A percentile compares a stretch with the other conserved stretches of the same genome.
These are phyloP conservation scores for Cladophialophora carrionii DNA, from an alignment of 2,329 filamentous ascomycete genomes.

Conservation along the genomic window DNA sequence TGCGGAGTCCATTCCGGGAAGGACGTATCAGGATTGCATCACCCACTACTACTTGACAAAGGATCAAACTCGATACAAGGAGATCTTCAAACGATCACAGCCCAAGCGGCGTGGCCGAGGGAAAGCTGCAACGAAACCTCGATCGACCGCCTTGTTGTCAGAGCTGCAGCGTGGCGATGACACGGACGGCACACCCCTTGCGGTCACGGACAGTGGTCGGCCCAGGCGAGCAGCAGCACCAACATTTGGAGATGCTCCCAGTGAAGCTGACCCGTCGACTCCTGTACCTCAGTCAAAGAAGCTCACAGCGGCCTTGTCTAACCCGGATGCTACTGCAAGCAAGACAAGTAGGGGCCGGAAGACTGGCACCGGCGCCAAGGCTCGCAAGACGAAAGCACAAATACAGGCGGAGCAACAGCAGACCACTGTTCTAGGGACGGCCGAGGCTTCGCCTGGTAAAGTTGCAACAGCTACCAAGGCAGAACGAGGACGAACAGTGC, in stretches of 20 bases:
- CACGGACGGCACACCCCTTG: constrained; percentile 42
- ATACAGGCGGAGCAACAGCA: constrained; percentile 37
- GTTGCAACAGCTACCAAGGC: constrained; percentile 9
- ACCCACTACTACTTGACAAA: constrained; percentile 57
- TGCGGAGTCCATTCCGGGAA: constrained; percentile 51
- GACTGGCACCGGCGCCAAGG: constrained; percentile 35
- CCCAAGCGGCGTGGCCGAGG: constrained; percentile 46
- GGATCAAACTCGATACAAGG: constrained; percentile 55
- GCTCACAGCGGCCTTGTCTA: constrained; percentile 36
- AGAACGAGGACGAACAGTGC: constrained; percentile 31
- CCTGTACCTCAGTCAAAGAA: constrained; percentile 41
- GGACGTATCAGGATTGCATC: constrained; percentile 55
- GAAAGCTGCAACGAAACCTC: constrained; percentile 45
- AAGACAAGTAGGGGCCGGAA: constrained; percentile 37
- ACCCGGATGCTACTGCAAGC: constrained; percentile 39
- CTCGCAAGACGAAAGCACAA: constrained; percentile 38
- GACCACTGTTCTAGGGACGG: constrained; percentile 16
- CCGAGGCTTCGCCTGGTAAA: constrained; percentile 34
- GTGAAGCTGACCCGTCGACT: constrained; percentile 42
- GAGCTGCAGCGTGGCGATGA: constrained; percentile 54
- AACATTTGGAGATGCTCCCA: constrained; percentile 49
- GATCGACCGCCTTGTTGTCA: constrained; percentile 54
- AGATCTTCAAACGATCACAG: constrained; percentile 52
- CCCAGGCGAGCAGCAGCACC: constrained; percentile 55
- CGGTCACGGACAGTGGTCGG: constrained; percentile 56